Percentiles rank a stretch among this genome's conserved stretches.
Conservation (phyloP, 2,329 filamentous ascomycete genomes). For the Balansia obtecta region DNA sequence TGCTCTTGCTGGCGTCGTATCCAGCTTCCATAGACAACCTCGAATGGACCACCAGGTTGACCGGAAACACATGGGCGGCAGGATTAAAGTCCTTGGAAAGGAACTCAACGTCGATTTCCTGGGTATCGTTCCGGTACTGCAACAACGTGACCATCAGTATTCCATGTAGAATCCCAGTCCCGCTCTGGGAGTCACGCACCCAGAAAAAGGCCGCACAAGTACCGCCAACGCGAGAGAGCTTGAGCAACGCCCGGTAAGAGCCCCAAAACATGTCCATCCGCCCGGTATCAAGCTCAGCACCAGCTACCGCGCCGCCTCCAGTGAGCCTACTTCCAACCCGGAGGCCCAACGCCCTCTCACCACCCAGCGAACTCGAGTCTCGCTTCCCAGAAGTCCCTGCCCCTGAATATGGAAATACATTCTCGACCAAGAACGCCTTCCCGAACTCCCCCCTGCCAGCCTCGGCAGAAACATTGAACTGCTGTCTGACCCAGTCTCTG, state of each 20-base stretch:
- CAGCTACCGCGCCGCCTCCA: conserved; percentile 39
- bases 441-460: conserved; percentile 51
- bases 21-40: conserved; percentile 42
- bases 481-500: conserved; percentile 53
- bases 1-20: conserved; percentile 49
- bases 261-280: conserved; percentile 56
- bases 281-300: conserved; percentile 50
- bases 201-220: conserved; percentile 75
- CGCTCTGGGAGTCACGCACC: conserved; percentile 27
- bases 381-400: conserved; percentile 14
- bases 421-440: conserved; percentile 45
- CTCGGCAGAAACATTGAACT: conserved; percentile 51
- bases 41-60: conserved; percentile 69
- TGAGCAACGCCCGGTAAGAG: conserved; percentile 56
- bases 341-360: conserved; percentile 39
- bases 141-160: background rate
- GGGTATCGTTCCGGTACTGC: conserved; percentile 65
- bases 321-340: conserved; percentile 33
- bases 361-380: conserved; percentile 20
- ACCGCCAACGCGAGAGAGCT: conserved; percentile 44
- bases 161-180: background rate
- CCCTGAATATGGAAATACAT: conserved; percentile 43
- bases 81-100: conserved; percentile 52
- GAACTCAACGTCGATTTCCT: conserved; percentile 75
- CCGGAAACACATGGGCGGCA: conserved; percentile 36